Conservation (phyloP, 2,329 filamentous ascomycete genomes). For the Colletotrichum theobromicola region DNA sequence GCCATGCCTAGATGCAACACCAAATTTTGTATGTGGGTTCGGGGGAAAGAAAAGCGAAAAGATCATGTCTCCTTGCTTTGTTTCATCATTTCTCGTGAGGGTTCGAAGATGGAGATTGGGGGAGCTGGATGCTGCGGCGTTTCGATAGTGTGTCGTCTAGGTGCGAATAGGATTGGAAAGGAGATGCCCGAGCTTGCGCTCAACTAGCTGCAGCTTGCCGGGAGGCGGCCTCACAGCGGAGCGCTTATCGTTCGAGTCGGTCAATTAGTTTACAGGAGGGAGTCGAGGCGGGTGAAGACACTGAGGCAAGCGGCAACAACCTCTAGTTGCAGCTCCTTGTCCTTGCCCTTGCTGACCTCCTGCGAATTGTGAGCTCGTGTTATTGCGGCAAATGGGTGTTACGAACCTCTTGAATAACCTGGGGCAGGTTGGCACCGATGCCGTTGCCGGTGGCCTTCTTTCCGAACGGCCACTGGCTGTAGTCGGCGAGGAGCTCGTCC, state of each 20-base stretch:
- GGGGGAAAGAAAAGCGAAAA: not conserved
- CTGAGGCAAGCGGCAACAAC: conserved; percentile 95
- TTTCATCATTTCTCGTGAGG: conserved; percentile 16
- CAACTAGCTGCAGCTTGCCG: not conserved
- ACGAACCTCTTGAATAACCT: conserved; percentile 77
- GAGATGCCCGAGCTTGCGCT: not conserved
- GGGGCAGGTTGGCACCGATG: conserved; percentile 90
- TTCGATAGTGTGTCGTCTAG: conserved; percentile 9
- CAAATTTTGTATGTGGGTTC: conserved; percentile 2
- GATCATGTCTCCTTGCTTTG: not conserved
- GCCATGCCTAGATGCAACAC: conserved; percentile 14
- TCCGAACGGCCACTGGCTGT: conserved; percentile 97
- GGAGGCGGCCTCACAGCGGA: not conserved
- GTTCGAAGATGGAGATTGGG: conserved; percentile 1
- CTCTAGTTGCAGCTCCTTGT: conserved; percentile 95
- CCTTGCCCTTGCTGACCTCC: conserved; percentile 85
- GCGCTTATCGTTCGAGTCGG: not conserved
- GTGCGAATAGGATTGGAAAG: not conserved
- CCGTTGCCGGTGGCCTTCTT: conserved; percentile 80
- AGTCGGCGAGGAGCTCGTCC: conserved; percentile 93
- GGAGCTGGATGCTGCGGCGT: conserved; percentile 5
- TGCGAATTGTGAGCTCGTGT: conserved; percentile 34
- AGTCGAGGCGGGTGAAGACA: conserved; percentile 97
- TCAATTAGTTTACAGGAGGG: conserved; percentile 71
- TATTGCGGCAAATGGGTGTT: too few relatives aligned